Evolutionary conservation across 768 basidiomycete genomes (phyloP).

Genomic region (Russula vinacea): DNA sequence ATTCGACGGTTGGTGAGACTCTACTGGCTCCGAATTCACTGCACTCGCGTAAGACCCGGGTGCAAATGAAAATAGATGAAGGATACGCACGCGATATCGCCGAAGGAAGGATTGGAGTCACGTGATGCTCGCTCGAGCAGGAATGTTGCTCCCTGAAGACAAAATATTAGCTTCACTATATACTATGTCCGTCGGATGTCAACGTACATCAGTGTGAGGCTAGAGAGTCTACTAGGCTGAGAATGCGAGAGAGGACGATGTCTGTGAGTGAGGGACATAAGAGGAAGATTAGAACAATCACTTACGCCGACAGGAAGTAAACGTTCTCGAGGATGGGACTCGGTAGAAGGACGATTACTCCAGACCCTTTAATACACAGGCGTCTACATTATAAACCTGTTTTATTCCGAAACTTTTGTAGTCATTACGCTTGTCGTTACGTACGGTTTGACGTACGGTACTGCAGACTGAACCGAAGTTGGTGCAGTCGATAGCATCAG

Average conservation of each 20-base stretch:
- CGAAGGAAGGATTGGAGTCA: slow-evolving; percentile 9
- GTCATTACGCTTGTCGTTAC: too few relatives aligned
- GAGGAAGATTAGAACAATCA: neutral
- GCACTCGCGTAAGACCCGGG: neutral
- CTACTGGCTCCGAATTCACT: slow-evolving; percentile 21
- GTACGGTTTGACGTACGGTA: too few relatives aligned
- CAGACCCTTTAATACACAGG: neutral
- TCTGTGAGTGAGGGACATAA: slow-evolving; percentile 4
- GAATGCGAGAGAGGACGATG: slow-evolving; percentile 7
- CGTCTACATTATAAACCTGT: too few relatives aligned
- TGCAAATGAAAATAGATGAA: neutral
- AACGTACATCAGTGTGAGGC: slow-evolving; percentile 5
- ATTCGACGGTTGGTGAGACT: slow-evolving; percentile 4
- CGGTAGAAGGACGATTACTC: slow-evolving; percentile 1
- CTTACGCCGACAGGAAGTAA: neutral
- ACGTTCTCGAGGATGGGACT: slow-evolving; percentile 14
- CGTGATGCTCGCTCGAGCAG: slow-evolving; percentile 13
- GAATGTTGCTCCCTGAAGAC: slow-evolving; percentile 19
- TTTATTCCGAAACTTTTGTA: too few relatives aligned
- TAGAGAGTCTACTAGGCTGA: neutral
- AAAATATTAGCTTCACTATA: neutral
- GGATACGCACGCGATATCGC: slow-evolving; percentile 13
- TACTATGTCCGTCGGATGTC: neutral
- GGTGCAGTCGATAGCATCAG: too few relatives aligned
- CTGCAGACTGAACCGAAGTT: too few relatives aligned